These are phyloP conservation scores for Heteromeles arbutifolia DNA, from an alignment of 306 rosid species.

Conservation along the genomic window DNA sequence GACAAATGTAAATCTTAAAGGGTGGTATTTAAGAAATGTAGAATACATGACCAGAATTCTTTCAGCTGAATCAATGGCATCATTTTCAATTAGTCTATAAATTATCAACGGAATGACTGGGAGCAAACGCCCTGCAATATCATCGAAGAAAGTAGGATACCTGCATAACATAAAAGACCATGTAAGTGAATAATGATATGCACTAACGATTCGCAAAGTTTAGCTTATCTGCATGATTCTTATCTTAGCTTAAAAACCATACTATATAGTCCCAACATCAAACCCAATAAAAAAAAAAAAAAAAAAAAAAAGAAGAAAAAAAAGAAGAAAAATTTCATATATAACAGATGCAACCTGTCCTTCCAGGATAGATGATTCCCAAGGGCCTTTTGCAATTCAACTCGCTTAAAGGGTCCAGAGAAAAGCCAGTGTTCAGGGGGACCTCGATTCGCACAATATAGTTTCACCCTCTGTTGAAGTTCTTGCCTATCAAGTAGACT, in stretches of 20 bases:
- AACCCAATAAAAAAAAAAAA: not conserved
- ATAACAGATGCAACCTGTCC: conserved; percentile 57
- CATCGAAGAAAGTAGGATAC: conserved; percentile 89
- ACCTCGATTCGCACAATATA: conserved; percentile 51
- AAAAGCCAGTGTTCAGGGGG: conserved; percentile 83
- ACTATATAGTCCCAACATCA: not conserved
- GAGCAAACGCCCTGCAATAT: conserved; percentile 85
- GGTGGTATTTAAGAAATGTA: conserved; percentile 65
- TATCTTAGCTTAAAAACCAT: conserved; percentile 10
- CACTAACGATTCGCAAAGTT: not conserved
- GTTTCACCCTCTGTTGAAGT: conserved; percentile 78
- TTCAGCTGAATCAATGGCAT: conserved; percentile 78
- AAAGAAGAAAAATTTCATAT: not conserved
- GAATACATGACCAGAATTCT: conserved; percentile 61
- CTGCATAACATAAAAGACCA: conserved; percentile 34
- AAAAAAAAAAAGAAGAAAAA: too few species aligned
- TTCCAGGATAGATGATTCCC: conserved; percentile 97
- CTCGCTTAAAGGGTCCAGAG: conserved; percentile 57
- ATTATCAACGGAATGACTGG: conserved; percentile 88
- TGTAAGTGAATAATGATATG: conserved; percentile 16
- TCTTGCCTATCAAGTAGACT: conserved; percentile 92
- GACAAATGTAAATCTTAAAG: conserved; percentile 87
- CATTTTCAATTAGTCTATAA: conserved; percentile 92
- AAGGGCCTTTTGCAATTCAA: conserved; percentile 82
- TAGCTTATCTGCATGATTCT: not conserved